A percentile compares a stretch with the other conserved stretches of the same genome.
phyloP scores from a whole-genome alignment of 73 alveolate species.

The Paramecium primaurelia region DNA sequence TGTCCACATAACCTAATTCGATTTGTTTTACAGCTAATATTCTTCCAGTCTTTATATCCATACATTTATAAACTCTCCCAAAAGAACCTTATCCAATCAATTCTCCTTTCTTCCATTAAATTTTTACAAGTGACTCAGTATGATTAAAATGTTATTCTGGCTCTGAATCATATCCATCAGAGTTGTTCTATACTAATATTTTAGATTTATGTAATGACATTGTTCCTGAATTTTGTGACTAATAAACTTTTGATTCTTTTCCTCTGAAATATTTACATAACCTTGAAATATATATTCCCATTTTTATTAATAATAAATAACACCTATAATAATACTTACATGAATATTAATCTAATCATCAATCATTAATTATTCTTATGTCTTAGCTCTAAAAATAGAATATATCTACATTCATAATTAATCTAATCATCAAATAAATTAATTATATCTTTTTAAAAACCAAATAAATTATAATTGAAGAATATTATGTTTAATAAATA shows the following conservation, averaged over 20 bases:
- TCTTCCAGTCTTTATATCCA: conserved; percentile 77
- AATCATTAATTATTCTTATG: neutral
- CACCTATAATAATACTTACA: neutral
- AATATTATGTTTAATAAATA: no score
- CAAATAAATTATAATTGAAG: neutral
- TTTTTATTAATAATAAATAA: neutral
- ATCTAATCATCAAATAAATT: neutral
- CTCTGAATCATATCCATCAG: conserved; percentile 22
- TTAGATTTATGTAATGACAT: neutral
- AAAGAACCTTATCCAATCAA: conserved; percentile 91
- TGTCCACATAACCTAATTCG: conserved; percentile 7
- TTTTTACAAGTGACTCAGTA: neutral
- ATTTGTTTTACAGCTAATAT: conserved; percentile 80
- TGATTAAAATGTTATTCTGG: neutral
- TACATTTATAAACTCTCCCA: conserved; percentile 91
- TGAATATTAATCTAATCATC: neutral
- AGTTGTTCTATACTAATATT: neutral
- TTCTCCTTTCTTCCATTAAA: conserved; percentile 65
- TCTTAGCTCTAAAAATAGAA: neutral
- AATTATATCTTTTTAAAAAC: neutral
- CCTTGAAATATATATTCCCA: neutral
- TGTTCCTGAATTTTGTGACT: neutral
- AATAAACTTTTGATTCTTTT: neutral
- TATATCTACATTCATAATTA: neutral
- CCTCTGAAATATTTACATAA: neutral